These are phyloP conservation scores for Mrakia blollopis DNA, from an alignment of 768 basidiomycete genomes.

Conservation along the genomic window DNA sequence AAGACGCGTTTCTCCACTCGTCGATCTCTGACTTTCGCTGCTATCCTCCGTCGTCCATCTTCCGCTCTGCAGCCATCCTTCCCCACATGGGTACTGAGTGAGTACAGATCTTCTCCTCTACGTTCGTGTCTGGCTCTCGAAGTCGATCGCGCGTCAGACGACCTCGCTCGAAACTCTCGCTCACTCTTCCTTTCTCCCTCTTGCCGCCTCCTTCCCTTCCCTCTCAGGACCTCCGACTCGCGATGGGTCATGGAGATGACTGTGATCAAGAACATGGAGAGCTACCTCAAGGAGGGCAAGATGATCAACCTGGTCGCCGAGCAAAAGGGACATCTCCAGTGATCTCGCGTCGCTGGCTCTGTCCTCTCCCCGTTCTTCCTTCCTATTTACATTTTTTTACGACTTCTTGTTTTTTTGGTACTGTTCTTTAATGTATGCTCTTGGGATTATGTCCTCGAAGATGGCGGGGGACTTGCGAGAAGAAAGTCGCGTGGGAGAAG, in stretches of 20 bases:
- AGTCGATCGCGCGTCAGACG: too few relatives aligned
- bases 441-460: too few relatives aligned
- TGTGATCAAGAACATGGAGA: slow-evolving; percentile 29
- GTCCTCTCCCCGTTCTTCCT: neutral
- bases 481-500: too few relatives aligned
- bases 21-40: neutral
- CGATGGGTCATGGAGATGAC: slow-evolving; percentile 29
- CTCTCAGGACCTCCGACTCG: slow-evolving; percentile 16
- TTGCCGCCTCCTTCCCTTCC: neutral
- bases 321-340: slow-evolving; percentile 22
- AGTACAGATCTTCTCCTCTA: neutral
- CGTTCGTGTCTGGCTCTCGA: too few relatives aligned
- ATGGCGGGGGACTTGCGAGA: too few relatives aligned
- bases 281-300: slow-evolving; percentile 24
- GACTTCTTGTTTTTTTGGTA: neutral
- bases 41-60: neutral
- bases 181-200: neutral
- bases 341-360: neutral
- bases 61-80: slow-evolving; percentile 1
- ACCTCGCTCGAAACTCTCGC: neutral
- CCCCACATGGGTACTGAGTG: slow-evolving; percentile 22
- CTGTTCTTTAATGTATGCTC: too few relatives aligned
- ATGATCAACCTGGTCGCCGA: slow-evolving; percentile 32
- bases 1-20: neutral
- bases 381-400: neutral